Evolutionary conservation across 306 rosid species (phyloP), one percentile per base, ranked within the genome.

Genomic region (Prunus salicina): DNA sequence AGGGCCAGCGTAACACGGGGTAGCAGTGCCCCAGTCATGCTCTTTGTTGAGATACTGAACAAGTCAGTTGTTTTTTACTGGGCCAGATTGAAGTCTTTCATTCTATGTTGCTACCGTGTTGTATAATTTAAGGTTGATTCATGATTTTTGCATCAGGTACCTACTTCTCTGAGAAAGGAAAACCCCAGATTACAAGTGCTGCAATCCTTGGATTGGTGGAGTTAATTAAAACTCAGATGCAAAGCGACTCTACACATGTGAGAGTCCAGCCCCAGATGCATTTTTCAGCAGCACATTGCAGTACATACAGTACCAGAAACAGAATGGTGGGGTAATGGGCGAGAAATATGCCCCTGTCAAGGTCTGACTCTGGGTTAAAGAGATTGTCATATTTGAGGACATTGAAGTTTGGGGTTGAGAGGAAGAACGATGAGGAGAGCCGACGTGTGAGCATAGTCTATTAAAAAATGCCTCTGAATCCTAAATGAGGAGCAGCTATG

Each of bases 11-110:
- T 82, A 61, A 83, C 93, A 61, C 88, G 92, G 77, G 98, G 97
- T 76, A 90, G 85, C 89, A 88, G 87, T 15, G 97, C 97, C 65
- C 93, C 97, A 46, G 93, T 89, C 56, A 89, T 95, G 25, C 93
- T 95, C 52, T 92, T 89, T 82, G 96, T 95, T 53, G 97, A 92
- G 87, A 92, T 95, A 85, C 87, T 95, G 84, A 95, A 95, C 92
- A 89, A 92, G 98, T 95, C 73, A 79, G 96, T 86, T 58, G 34
- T 76, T 65, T 55, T 55, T 28, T 74, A 47, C 84, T 47, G 11
- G 27, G 73, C 72, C 69, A 70, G 43, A 8, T 47, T 41, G 46
- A 67, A 76, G 61, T 57, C 77, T 51, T 7, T 13, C 56, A 66
- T 56, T 47, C 22, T 76, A 60, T 61, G 6, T 32, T 71, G 32